Percentiles rank a stretch among this genome's conserved stretches.
phyloP scores from a whole-genome alignment of 2,329 filamentous ascomycete species.

The Fusarium sp. region DNA sequence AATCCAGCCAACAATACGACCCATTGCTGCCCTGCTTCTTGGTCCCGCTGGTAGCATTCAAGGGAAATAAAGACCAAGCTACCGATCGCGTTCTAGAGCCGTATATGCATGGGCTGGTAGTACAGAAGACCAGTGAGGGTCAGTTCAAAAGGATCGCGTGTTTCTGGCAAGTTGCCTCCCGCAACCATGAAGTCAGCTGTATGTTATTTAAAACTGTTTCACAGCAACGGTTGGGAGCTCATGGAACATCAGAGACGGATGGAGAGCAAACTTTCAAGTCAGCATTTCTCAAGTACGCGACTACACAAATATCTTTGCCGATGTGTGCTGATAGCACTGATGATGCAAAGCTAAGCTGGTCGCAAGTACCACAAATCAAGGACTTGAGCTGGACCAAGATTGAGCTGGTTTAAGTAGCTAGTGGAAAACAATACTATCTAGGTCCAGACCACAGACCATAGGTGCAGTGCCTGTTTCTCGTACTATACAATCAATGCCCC shows the following conservation, averaged over 20 bases:
- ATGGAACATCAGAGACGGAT: not conserved
- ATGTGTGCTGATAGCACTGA: accelerated
- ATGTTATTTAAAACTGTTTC: not conserved
- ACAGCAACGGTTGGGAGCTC: not conserved
- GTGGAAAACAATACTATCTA: too few relatives aligned
- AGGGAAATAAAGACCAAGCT: too few relatives aligned
- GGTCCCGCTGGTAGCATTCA: too few relatives aligned
- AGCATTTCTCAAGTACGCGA: not conserved
- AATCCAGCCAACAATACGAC: too few relatives aligned
- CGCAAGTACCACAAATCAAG: not conserved
- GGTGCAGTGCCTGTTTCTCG: accelerated
- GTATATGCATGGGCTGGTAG: not conserved
- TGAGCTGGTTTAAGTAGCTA: not conserved
- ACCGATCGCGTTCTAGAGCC: not conserved
- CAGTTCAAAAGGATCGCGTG: not conserved
- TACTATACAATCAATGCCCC: not conserved
- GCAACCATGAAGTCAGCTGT: too few relatives aligned
- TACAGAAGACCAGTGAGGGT: accelerated
- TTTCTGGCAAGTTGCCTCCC: too few relatives aligned
- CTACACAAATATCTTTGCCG: not conserved
- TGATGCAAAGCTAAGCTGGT: not conserved
- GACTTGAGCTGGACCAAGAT: not conserved
- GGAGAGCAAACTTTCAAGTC: not conserved
- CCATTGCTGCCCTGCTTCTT: too few relatives aligned
- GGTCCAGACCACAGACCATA: not conserved